Evolutionary conservation across 345 rosid species (phyloP).

Genomic region (Rhizophora mangle): DNA sequence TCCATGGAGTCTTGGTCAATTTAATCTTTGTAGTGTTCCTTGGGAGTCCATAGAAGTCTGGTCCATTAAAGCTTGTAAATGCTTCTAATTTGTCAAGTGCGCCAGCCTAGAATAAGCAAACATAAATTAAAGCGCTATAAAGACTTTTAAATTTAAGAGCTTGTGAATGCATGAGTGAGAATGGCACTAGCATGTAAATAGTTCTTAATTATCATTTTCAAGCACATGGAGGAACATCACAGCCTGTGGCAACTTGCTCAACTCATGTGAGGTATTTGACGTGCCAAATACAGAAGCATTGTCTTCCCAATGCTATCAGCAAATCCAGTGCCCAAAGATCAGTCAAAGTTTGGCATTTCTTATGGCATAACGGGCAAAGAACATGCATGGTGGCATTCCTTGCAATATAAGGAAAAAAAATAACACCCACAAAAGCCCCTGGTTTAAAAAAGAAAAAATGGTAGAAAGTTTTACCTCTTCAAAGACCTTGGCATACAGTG

Average conservation of each 20-base stretch:
- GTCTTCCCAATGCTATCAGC: no score
- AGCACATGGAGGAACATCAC: no score
- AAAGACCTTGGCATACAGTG: conserved; percentile 70
- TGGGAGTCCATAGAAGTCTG: conserved; percentile 90
- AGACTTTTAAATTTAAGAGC: background rate
- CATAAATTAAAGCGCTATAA: background rate
- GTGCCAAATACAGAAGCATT: no score
- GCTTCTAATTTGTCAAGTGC: conserved; percentile 91
- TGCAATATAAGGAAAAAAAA: no score
- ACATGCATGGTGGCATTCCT: no score
- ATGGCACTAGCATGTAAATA: background rate
- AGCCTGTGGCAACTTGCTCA: no score
- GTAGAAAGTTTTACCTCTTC: conserved; percentile 53
- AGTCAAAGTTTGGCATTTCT: no score
- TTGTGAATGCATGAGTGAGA: background rate
- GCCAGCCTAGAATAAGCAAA: conserved; percentile 56
- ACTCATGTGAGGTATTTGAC: no score
- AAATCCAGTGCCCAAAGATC: no score
- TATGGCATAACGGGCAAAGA: no score
- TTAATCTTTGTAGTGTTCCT: conserved; percentile 74
- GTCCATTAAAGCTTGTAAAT: conserved; percentile 92
- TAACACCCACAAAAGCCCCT: background rate
- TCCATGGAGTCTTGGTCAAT: conserved; percentile 59
- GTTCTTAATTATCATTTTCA: no score
- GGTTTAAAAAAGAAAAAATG: background rate